Evolutionary conservation across 805 yeast species (phyloP), one percentile per base, ranked within the genome.

Genomic region (Candida tibetensis): DNA sequence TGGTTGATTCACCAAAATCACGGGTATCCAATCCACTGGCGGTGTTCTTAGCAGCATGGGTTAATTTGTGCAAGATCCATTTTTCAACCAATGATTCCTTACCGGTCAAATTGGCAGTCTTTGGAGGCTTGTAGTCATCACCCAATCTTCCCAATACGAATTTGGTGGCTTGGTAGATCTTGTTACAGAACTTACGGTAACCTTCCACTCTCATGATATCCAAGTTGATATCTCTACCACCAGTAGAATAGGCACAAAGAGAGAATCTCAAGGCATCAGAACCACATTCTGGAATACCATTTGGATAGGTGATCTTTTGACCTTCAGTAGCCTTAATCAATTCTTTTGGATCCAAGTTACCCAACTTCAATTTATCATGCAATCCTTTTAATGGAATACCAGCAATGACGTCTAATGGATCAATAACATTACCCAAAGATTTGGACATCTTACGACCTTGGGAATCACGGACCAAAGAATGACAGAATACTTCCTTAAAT

Each of bases 381-480:
- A 93, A 74, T 12, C 72, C 77, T 51, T 85, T 81, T 53, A 93
- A 73, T 12, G 88, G 69, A 43, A 87, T 87, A 74, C 99, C 99
- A 39, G 74, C 55, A 48, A 95, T 90, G 39, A 93, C 98, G 63
- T 93, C 98, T 46, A 84, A 74, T 47, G 99, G 99, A 69, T 93
- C 98, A 54, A 93, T 69, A 48, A 93, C 99, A 55, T 93, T 93
- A 68, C 99, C 99, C 51, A 91, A 74, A 39, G 97, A 88, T 70
- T 91, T 91, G 46, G 98, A 91, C 99, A 93, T 90, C 71, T 93
- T 93, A 64, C 99, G 83, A 50, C 99, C 99, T 68, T 93, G 98
- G 37, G 99, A 95, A 68, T 93, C 99, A 71, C 99, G 89, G 30
- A 93, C 96, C 63, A 93, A 81, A 13, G 99, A 90, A 65, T 93